Base-by-base conservation (phyloP, 1,284 basidiomycete genomes). In the Leccinum olivaceoglutinosum region DNA sequence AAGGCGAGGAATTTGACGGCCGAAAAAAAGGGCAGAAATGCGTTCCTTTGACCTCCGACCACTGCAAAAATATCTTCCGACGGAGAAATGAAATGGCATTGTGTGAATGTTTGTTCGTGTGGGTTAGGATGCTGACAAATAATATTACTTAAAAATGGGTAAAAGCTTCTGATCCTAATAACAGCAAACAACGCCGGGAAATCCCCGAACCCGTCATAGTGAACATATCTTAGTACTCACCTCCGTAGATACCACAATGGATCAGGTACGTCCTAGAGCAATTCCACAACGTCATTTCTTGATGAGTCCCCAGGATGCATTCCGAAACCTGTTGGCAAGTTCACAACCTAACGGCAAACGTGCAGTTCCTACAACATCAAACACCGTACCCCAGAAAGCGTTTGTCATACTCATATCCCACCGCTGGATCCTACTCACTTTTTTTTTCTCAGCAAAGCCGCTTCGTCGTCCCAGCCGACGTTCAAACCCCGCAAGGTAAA, bases 401-500 rank as follows among this genome's bases (percentile, higher is more conserved):
- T 70, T 38, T 49, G 67, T 65, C 14, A 34, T 70, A 44, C 46
- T 68, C n/a, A 63, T 67, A 11, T 62, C 51, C 44, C n/a, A 46
- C 25, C 55, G 9, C 21, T 46, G 9, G n/a, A 46, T n/a, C 51
- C 1, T 29, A 16, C 56, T 67, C 62, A 64, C 16, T 46, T 8
- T 11, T 29, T 39, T 39, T 11, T 36, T 41, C 9, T n/a, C 61
- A 78, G 77, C 7, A 65, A 66, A 66, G 70, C 76, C 10, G 68
- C 79, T 29, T 74, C 77, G 54, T 70, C 79, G 5, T 78, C 81
- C 1, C 76, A 84, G 63, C 79, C 87, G 29, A 80, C 82, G 0
- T 92, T 92, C 76, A 90, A 91, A 70, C 90, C 90, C 10, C 81
- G 90, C 60, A 90, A 89, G 68, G 78, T 92, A 55, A 90, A 88